Conservation (phyloP, 179 eudicot species). For the Heliamphora pulchella region DNA sequence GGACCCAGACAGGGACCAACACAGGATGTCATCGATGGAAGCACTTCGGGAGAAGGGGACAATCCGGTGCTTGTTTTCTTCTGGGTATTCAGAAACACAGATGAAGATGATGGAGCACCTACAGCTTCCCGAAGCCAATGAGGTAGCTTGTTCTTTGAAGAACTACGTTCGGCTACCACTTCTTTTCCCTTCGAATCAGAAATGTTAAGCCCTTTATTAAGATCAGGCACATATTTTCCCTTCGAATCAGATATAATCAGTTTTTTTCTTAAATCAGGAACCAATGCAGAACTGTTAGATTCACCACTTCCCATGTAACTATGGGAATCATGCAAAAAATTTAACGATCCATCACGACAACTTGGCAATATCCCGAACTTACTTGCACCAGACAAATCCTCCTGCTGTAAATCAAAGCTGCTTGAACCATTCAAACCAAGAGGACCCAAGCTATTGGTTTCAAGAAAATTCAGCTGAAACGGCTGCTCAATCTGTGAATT, state of each 20-base stretch:
- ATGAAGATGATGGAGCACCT: constrained; percentile 20
- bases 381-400: constrained; percentile 24
- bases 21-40: no score
- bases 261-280: neutral
- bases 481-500: constrained; percentile 35
- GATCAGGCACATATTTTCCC: neutral
- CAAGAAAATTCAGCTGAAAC: constrained; percentile 36
- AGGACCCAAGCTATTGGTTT: constrained; percentile 30
- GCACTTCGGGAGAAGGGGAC: no score
- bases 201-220: constrained; percentile 15
- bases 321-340: constrained; percentile 22
- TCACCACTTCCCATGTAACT: neutral
- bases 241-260: neutral
- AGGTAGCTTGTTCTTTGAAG: constrained; percentile 56
- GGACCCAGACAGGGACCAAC: no score
- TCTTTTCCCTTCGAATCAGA: constrained; percentile 39
- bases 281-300: neutral
- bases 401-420: constrained; percentile 26
- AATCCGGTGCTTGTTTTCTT: no score
- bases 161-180: constrained; percentile 32
- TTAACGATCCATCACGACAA: constrained; percentile 33
- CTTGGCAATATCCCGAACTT: constrained; percentile 29
- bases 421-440: constrained; percentile 28
- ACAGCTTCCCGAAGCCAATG: constrained; percentile 98
- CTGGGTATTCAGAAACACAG: no score